A percentile compares a stretch with the other conserved stretches of the same genome.
Conservation (phyloP, 768 basidiomycete genomes). For the Tylopilus sp. region DNA sequence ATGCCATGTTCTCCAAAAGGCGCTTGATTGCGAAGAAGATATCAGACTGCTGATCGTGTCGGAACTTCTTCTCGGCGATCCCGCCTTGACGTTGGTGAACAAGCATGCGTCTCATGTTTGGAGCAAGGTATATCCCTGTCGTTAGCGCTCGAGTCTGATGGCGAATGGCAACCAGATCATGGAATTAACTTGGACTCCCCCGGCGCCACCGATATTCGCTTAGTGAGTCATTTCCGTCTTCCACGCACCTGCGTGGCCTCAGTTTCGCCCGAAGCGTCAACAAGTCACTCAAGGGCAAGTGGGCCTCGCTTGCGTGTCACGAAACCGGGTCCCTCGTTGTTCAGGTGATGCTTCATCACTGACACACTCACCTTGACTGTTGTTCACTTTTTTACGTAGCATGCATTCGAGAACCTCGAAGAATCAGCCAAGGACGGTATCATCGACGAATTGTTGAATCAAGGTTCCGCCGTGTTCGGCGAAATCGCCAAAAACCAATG, state of each 20-base stretch:
- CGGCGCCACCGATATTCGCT: conserved; percentile 84
- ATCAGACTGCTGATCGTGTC: conserved; percentile 79
- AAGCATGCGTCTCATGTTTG: conserved; percentile 92
- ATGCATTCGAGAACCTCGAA: conserved; percentile 84
- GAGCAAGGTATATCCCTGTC: conserved; percentile 61
- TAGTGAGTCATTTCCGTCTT: conserved; percentile 49
- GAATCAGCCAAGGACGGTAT: conserved; percentile 82
- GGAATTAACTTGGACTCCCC: conserved; percentile 85
- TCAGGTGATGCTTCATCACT: conserved; percentile 47
- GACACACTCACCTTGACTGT: neutral
- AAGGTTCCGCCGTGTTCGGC: conserved; percentile 61
- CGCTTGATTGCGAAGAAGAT: conserved; percentile 87
- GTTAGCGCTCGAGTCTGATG: neutral
- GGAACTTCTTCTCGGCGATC: conserved; percentile 80
- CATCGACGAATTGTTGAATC: conserved; percentile 77
- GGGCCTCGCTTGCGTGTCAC: conserved; percentile 86
- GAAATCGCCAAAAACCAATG: conserved; percentile 86
- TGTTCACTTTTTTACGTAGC: conserved; percentile 39
- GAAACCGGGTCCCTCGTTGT: conserved; percentile 89
- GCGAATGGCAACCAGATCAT: conserved; percentile 57
- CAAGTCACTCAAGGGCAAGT: conserved; percentile 82
- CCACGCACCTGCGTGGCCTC: neutral
- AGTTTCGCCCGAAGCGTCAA: conserved; percentile 57
- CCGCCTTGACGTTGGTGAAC: conserved; percentile 81
- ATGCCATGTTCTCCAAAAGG: conserved; percentile 86